A percentile compares a stretch with the other conserved stretches of the same genome.
Conservation (phyloP, 2,329 filamentous ascomycete genomes). For the Neoscytalidium dimidiatum region DNA sequence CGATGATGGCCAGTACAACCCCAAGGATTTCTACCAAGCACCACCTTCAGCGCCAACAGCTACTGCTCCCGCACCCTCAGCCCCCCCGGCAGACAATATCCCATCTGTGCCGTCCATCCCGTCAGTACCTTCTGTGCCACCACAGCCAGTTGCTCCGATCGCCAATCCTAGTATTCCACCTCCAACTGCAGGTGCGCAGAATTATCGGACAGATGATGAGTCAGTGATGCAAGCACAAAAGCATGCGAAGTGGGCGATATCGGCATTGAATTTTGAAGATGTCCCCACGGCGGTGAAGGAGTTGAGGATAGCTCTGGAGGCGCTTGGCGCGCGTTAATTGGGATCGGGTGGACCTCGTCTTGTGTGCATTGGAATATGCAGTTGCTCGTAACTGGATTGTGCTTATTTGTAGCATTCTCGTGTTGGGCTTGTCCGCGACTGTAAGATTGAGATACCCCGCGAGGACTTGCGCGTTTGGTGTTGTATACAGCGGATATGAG, state of each 20-base stretch:
- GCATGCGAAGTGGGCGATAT: conserved; percentile 96
- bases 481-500: not conserved
- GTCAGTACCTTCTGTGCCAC: not conserved
- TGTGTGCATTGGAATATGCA: not conserved
- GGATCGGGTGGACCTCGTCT: not conserved
- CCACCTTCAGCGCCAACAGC: conserved; percentile 15
- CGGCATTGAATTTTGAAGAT: conserved; percentile 95
- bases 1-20: conserved; percentile 23
- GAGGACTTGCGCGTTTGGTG: not conserved
- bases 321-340: conserved; percentile 64
- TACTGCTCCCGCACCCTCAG: not conserved
- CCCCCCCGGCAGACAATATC: not conserved
- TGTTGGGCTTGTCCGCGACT: conserved; percentile 1
- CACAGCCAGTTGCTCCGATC: conserved; percentile 23
- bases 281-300: conserved; percentile 87
- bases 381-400: not conserved
- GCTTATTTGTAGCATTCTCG: not conserved
- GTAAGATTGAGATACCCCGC: conserved; percentile 16
- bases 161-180: conserved; percentile 25
- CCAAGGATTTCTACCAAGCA: conserved; percentile 35
- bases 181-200: conserved; percentile 13
- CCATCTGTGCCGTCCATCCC: not conserved
- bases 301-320: conserved; percentile 70
- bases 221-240: conserved; percentile 83
- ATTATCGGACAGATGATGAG: conserved; percentile 64